phyloP scores from a whole-genome alignment of 2,329 filamentous ascomycete genomes.

The Cercospora canescens region DNA sequence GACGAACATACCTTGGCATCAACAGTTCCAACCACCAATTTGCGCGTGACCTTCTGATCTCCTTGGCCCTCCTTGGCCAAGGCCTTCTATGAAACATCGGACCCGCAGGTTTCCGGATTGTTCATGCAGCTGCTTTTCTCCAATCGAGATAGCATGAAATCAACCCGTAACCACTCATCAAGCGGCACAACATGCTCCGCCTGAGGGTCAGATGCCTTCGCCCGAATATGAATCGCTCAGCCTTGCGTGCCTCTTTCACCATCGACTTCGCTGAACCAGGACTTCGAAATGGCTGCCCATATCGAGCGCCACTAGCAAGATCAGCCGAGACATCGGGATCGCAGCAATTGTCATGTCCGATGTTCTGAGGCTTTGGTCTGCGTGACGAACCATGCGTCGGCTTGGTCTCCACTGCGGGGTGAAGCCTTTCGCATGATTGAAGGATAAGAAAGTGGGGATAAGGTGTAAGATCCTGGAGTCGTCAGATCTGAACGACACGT shows the following conservation, averaged over 20 bases:
- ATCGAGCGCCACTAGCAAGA: not conserved
- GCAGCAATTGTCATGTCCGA: not conserved
- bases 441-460: not conserved
- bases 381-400: not conserved
- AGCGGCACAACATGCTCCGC: constrained; percentile 26
- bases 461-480: not conserved
- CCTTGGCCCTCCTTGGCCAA: not conserved
- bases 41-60: not conserved
- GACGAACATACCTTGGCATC: not conserved
- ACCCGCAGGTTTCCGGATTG: not conserved
- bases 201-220: constrained; percentile 18
- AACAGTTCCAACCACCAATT: not conserved
- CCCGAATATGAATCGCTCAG: constrained; percentile 10
- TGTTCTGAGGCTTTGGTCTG: not conserved
- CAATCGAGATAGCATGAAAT: constrained; percentile 23
- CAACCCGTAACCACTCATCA: constrained; percentile 16
- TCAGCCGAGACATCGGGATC: not conserved
- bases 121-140: constrained; percentile 23
- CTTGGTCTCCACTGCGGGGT: not conserved
- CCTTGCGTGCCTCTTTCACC: constrained; percentile 23
- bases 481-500: not conserved
- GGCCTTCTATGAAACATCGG: not conserved
- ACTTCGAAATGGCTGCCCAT: not conserved
- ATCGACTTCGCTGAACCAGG: too few species aligned
- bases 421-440: not conserved